Evolutionary conservation across 208 protist genomes (phyloP), one percentile per base, ranked within the genome.

Genomic region (Acanthamoeba quina): DNA sequence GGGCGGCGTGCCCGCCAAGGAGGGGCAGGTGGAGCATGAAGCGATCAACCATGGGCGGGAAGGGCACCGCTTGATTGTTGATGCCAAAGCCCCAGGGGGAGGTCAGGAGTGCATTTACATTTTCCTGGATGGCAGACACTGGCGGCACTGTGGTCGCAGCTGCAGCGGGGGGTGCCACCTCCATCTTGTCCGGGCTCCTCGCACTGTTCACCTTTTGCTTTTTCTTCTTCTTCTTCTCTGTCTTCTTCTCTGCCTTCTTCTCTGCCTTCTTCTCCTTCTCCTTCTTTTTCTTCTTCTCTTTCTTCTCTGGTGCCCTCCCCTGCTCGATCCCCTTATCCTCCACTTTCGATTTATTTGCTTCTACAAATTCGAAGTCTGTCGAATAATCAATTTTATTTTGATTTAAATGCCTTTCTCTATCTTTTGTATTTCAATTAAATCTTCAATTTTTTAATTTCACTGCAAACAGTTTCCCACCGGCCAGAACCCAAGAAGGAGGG

Each of bases 21-120:
- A 80, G 72, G 72, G 72, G 72, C 37, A 80, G 9, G 5, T 80
- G 72, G 34, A 80, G 21, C 72, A 80, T 80, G 72, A 80, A 80
- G 31, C 72, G 72, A 29, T 80, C 72, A 2, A 49, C 3, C 24
- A 19, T 29, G 31, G 29, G 37, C 34, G 72, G 72, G 44, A 80
- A 80, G 29, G 72, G 72, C 72, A 80, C 44, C 13, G 72, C 72
- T 52, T 80, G 72, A 37, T 70, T 29, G 72, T 80, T 80, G 37
- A 80, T 49, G 34, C 29, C 5, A 29, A 80, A 80, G 41, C 72
- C 37, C 17, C 21, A 80, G 72, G 72, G 72, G 10, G 34, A 7
- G 21, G 72, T 34, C 41, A 80, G 37, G 19, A 80, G 72, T 13
- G 72, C 72, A 34, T 17, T 49, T 5, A 80, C 15, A 21, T 80